Conservation (phyloP, 306 rosid genomes). For the Trichosanthes cucumerina region DNA sequence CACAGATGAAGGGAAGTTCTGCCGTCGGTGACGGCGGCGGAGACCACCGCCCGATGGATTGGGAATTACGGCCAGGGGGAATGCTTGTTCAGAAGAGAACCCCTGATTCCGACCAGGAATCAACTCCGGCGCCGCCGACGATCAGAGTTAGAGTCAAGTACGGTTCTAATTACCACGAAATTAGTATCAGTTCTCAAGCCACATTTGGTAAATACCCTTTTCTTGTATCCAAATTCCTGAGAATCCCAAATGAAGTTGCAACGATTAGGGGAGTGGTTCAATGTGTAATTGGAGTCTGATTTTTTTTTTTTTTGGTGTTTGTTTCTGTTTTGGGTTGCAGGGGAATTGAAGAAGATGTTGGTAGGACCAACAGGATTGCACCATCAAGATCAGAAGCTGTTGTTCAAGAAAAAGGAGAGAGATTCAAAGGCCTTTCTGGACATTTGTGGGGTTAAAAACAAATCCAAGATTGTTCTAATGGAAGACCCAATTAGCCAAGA, state of each 20-base stretch:
- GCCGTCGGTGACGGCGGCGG: constrained; percentile 34
- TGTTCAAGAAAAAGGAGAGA: constrained; percentile 79
- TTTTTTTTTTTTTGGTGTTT: background rate
- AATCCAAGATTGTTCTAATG: constrained; percentile 57
- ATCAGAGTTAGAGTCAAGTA: constrained; percentile 73
- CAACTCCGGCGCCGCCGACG: constrained; percentile 53
- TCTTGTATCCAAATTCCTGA: background rate
- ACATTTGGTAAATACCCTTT: constrained; percentile 49
- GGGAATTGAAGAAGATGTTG: constrained; percentile 88
- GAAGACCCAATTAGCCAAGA: constrained; percentile 94
- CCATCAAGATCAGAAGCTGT: constrained; percentile 83
- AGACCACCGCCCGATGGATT: constrained; percentile 49
- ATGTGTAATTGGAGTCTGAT: background rate
- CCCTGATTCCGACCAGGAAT: constrained; percentile 47
- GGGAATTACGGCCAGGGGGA: constrained; percentile 98
- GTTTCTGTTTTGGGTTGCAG: constrained; percentile 18
- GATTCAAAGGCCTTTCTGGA: constrained; percentile 88
- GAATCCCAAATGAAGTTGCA: background rate
- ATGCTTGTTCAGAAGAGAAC: constrained; percentile 85
- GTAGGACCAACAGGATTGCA: constrained; percentile 79
- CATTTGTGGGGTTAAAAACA: constrained; percentile 65
- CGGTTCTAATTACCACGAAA: constrained; percentile 67
- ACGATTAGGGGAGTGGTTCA: background rate
- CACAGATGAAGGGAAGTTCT: constrained; percentile 31
- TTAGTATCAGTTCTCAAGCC: constrained; percentile 70